Base-by-base conservation (phyloP, 78 protist genomes). In the Cavenderia fasciculata region DNA sequence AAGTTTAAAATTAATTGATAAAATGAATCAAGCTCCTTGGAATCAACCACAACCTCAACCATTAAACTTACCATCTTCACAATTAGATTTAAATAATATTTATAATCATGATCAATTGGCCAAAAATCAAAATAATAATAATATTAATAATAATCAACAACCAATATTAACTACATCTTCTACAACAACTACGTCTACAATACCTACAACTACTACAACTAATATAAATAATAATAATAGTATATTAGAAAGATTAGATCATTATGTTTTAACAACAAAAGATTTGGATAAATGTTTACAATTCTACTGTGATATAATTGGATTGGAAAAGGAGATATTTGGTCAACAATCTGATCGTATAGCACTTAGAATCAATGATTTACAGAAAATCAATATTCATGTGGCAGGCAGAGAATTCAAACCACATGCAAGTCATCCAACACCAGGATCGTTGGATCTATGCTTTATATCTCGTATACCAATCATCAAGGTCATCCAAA, bases 331-430 rank as follows among this genome's bases (percentile, higher is more conserved):
- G 25, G 84, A 74, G 52, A 27, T 41, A 18, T 40, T 57, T 74
- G 68, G 51, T 25, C 44, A 74, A 25, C n/a, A n/a, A n/a, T n/a
- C n/a, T n/a, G 46, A 41, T 38, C 63, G 89, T 66, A 18, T 49
- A 19, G 74, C 75, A 25, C 23, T 79, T 10, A 68, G 40, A 31
- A 66, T 66, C 54, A 76, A 76, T 0, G 36, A 54, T 36, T n/a
- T n/a, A n/a, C 76, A 63, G 34, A 79, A 79, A 31, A 79, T 79
- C 46, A 79, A 79, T 66, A 14, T 79, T n/a, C 89, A 79, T 54
- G 21, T 21, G 4, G 6, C 21, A 10, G 65, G 49, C 10, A 23
- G 38, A 10, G 89, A 63, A 21, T 54, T 79, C 19, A 23, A 79
- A 41, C 89, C 89, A 0, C 44, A 51, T 12, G 51, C 89, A 2